Evolutionary conservation across 2,329 filamentous ascomycete species (phyloP).

Genomic region (Beauveria sp.): DNA sequence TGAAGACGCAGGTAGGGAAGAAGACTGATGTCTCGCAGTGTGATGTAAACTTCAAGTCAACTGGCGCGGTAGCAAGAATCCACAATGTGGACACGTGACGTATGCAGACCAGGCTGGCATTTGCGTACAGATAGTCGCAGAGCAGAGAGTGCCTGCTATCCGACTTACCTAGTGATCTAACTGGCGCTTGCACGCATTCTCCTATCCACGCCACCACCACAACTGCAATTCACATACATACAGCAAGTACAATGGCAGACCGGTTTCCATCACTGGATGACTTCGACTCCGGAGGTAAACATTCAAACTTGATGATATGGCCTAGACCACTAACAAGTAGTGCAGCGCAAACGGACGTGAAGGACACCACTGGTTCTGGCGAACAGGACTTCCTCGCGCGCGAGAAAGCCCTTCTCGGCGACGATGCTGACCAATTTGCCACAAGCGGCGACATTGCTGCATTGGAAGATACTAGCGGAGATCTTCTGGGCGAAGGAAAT

Average conservation of each 20-base stretch:
- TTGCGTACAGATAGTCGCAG: background rate
- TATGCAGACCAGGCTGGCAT: background rate
- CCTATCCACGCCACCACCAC: background rate
- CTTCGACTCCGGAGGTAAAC: slow-evolving; percentile 58
- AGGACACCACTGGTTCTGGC: slow-evolving; percentile 41
- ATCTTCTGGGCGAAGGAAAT: slow-evolving; percentile 64
- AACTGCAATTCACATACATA: background rate
- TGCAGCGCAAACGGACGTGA: slow-evolving; percentile 60
- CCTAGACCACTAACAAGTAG: background rate
- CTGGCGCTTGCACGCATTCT: background rate
- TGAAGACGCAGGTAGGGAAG: too few species aligned
- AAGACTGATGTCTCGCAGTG: too few species aligned
- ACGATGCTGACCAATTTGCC: slow-evolving; percentile 86
- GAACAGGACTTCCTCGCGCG: slow-evolving; percentile 81
- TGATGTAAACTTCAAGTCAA: too few species aligned
- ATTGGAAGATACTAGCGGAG: slow-evolving; percentile 56
- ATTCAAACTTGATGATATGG: background rate
- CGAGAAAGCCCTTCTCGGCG: slow-evolving; percentile 83
- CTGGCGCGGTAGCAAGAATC: background rate
- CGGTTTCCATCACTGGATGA: slow-evolving; percentile 74
- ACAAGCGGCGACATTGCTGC: slow-evolving; percentile 64
- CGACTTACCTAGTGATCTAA: background rate
- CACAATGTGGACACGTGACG: slow-evolving; percentile 4
- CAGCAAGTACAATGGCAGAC: slow-evolving; percentile 56
- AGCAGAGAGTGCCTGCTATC: background rate